Percentiles rank a stretch among this genome's conserved stretches.
Evolutionary conservation across 495 filamentous ascomycete genomes (phyloP).

Genomic region (Aspergillus ellipticus): DNA sequence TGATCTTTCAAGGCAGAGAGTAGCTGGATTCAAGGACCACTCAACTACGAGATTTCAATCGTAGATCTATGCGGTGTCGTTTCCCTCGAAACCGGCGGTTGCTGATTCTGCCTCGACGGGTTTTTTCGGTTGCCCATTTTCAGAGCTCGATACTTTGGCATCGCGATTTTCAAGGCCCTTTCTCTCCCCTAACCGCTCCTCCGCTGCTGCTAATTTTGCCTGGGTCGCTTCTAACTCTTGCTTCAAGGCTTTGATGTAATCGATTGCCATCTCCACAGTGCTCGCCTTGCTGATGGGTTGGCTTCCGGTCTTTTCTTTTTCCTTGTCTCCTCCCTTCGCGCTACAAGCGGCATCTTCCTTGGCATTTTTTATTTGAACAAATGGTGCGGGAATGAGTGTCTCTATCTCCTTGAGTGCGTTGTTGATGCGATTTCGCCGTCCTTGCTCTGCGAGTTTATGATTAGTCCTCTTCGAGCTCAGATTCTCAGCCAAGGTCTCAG

Average conservation of each 20-base stretch:
- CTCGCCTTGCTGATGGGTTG: constrained; percentile 85
- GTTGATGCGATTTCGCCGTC: constrained; percentile 91
- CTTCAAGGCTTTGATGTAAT: constrained; percentile 86
- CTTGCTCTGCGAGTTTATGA: constrained; percentile 97
- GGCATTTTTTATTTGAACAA: constrained; percentile 30
- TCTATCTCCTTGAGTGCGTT: constrained; percentile 90
- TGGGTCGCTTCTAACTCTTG: constrained; percentile 67
- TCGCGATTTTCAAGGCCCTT: background rate
- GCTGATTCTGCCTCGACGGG: background rate
- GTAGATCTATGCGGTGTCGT: constrained; percentile 1
- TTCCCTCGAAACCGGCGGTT: background rate
- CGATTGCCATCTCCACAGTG: constrained; percentile 92
- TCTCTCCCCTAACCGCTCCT: constrained; percentile 45
- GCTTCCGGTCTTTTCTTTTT: constrained; percentile 44
- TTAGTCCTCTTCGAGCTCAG: constrained; percentile 95
- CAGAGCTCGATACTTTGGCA: background rate
- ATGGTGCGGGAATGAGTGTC: constrained; percentile 63
- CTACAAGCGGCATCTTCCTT: constrained; percentile 32
- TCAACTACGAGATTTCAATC: constrained; percentile 1
- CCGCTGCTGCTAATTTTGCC: constrained; percentile 58
- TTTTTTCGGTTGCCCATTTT: background rate
- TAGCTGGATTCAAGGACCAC: background rate
- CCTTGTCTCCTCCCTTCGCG: constrained; percentile 38
- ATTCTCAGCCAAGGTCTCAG: constrained; percentile 84
- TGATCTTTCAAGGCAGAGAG: background rate